Conservation (phyloP, 139 green algal genomes). For the Closterium sp. region DNA sequence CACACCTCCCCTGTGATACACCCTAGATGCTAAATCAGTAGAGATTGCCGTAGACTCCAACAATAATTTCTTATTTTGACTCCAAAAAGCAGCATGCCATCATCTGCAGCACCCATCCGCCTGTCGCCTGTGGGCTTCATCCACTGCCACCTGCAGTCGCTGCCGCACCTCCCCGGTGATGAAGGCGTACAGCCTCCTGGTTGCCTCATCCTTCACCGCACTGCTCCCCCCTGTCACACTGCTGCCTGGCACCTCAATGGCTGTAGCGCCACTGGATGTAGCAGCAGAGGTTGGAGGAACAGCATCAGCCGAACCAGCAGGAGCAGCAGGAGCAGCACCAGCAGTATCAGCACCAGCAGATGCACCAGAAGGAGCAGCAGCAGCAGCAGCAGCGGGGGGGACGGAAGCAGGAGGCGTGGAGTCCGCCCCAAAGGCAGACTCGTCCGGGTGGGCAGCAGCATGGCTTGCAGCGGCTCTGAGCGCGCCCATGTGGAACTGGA, state of each 20-base stretch:
- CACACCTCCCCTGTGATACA: not conserved
- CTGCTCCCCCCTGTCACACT: not conserved
- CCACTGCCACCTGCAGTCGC: not conserved
- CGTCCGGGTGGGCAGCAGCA: not conserved
- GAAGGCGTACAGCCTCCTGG: not conserved
- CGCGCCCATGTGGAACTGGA: conserved; percentile 12
- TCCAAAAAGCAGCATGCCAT: too few species aligned
- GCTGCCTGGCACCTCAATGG: not conserved
- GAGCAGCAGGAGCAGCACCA: not conserved
- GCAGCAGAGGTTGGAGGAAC: not conserved
- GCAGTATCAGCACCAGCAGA: not conserved
- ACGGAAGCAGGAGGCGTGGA: not conserved
- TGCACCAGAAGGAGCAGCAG: not conserved
- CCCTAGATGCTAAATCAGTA: too few species aligned
- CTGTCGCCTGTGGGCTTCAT: not conserved
- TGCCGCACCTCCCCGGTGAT: not conserved
- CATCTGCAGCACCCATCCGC: not conserved
- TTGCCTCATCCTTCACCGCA: not conserved
- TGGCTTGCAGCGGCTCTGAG: not conserved
- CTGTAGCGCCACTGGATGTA: not conserved
- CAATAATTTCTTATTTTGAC: too few species aligned
- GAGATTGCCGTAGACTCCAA: too few species aligned
- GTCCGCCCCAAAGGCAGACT: not conserved
- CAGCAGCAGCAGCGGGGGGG: not conserved
- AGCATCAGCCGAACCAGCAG: not conserved